These are phyloP conservation scores for Talaromyces verruculosus DNA, from an alignment of 2,329 filamentous ascomycete species.

Conservation along the genomic window DNA sequence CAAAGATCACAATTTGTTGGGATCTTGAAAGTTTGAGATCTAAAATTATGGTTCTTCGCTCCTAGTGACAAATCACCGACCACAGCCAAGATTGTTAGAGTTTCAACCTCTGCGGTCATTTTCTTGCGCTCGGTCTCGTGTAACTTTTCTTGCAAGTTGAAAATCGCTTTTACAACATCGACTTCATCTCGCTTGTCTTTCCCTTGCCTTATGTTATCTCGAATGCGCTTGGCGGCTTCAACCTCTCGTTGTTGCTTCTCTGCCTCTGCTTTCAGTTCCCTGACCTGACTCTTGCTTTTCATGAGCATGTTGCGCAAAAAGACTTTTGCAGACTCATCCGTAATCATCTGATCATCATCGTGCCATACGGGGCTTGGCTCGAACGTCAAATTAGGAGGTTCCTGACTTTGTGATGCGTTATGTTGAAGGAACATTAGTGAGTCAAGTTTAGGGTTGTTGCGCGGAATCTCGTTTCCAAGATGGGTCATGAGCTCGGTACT, in stretches of 20 bases:
- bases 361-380: conserved; percentile 97
- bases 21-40: conserved; percentile 98
- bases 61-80: conserved; percentile 92
- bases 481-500: conserved; percentile 71
- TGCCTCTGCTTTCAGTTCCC: conserved; percentile 75
- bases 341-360: conserved; percentile 82
- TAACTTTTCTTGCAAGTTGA: conserved; percentile 77
- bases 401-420: conserved; percentile 78
- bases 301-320: conserved; percentile 88
- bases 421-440: conserved; percentile 98
- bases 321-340: conserved; percentile 82
- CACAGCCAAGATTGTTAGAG: conserved; percentile 82
- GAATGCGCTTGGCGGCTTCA: conserved; percentile 69
- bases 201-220: conserved; percentile 75
- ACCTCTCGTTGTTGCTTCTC: conserved; percentile 86
- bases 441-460: conserved; percentile 85
- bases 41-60: conserved; percentile 95
- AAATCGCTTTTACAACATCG: conserved; percentile 77
- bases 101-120: conserved; percentile 87
- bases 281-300: conserved; percentile 83
- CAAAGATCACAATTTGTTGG: conserved; percentile 98
- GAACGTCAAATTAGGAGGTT: conserved; percentile 80
- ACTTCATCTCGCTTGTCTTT: conserved; percentile 88
- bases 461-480: conserved; percentile 75
- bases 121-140: conserved; percentile 82